Evolutionary conservation across 345 rosid genomes (phyloP), one percentile per base, ranked within the genome.

Genomic region (Rhodomyrtus tomentosa): DNA sequence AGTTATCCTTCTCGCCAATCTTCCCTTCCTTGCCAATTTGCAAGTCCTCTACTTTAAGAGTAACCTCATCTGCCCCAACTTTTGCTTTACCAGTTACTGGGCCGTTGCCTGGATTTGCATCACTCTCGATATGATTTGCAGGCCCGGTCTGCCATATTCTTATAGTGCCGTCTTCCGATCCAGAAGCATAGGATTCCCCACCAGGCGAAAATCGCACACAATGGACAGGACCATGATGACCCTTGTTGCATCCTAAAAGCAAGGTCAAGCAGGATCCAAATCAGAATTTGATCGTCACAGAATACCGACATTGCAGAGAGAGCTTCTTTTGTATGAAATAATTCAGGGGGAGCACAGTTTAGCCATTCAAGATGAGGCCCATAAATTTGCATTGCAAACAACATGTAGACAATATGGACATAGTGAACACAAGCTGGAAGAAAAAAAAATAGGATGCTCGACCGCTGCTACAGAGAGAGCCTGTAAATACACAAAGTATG

Each of bases 211-310:
- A 98, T 40, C 98, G 94, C 52, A 96, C 92, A 15, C 98, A 98
- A 54, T 98, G 99, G 40, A 98, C 95, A 21, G 99, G 99, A 88
- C 99, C 99, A 32, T 96, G 99, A 87, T 98, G 99, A 83, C 99
- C 99, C 89, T 98, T 98, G 88, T 98, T 96, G 94, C 99, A 98
- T 81, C 94, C 99, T 97, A 84, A 89, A 89, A 50, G 56, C 87
- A 87, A 86, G 80, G 50, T 10, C 20, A 5, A 68, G 79, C 79
- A 68, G 45, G 45, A 68, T 68, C 11, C 40, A 83, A 54, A 42
- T 18, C 52, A 76, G 15, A 4, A 45, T 32, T 52, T 32, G 45
- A 42, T 27, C 25, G 0, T 59, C 16, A 38, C 40, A 49, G 55
- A 49, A 68, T 32, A 36, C 76, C 25, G 1, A 32, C 76, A 32